Percentiles rank a stretch among this genome's conserved stretches.
These are phyloP conservation scores for Penicillium coffeae DNA, from an alignment of 495 filamentous ascomycete genomes.

Conservation along the genomic window DNA sequence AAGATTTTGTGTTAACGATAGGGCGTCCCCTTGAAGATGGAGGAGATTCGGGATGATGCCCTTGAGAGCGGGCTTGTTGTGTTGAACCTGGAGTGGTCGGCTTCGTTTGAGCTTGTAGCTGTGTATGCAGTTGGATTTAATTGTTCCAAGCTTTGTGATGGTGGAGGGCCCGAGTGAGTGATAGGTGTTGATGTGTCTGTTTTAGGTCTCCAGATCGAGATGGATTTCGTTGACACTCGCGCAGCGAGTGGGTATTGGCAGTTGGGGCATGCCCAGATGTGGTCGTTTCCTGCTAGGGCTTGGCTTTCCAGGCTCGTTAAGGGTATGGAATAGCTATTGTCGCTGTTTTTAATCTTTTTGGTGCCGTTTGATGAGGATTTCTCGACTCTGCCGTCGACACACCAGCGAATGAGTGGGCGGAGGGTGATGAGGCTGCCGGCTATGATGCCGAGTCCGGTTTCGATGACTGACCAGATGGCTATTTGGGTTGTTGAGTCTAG, in stretches of 20 bases:
- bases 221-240: neutral
- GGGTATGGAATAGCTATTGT: neutral
- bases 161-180: neutral
- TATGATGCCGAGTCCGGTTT: conserved; percentile 34
- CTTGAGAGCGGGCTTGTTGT: neutral
- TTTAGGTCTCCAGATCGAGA: neutral
- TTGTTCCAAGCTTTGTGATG: neutral
- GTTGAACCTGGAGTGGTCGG: neutral
- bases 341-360: neutral
- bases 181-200: neutral
- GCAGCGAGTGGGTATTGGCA: neutral
- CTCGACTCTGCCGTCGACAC: conserved; percentile 10
- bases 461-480: conserved; percentile 33
- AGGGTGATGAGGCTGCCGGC: conserved; percentile 38
- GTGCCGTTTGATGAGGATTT: neutral
- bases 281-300: neutral
- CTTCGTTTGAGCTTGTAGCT: too few relatives aligned
- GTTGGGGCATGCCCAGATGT: neutral
- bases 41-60: neutral
- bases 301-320: neutral
- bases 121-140: neutral
- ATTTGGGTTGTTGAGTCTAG: conserved; percentile 28
- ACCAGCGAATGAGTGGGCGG: conserved; percentile 33
- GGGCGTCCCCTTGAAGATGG: neutral
- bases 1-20: neutral